Evolutionary conservation across 139 green algal species (phyloP).

Genomic region (Chlorella ohadii): DNA sequence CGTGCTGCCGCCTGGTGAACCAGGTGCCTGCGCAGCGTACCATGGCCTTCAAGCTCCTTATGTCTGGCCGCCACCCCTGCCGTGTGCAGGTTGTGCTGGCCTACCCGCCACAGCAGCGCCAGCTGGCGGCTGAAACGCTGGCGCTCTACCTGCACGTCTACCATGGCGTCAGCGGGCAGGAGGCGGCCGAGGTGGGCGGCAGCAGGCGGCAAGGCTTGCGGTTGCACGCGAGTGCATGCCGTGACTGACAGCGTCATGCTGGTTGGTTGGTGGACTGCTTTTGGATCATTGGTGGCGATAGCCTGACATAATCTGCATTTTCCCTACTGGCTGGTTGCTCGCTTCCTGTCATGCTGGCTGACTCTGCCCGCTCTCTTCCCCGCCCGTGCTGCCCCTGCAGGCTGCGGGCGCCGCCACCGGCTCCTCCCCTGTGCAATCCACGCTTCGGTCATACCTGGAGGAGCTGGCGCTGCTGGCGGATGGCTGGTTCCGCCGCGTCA

Average conservation of each 20-base stretch:
- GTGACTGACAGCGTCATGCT: no score
- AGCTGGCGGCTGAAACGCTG: constrained; percentile 36
- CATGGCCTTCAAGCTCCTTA: no score
- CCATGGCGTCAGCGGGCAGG: constrained; percentile 18
- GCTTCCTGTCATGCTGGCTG: no score
- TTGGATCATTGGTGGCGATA: no score
- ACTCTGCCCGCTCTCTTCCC: no score
- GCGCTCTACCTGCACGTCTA: constrained; percentile 43
- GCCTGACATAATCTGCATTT: no score
- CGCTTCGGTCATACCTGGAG: constrained; percentile 53
- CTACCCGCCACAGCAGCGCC: constrained; percentile 23
- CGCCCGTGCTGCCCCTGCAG: constrained; percentile 27
- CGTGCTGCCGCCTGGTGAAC: no score
- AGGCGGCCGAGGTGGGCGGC: constrained; percentile 4
- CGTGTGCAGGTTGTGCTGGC: constrained; percentile 20
- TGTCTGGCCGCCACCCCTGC: not conserved
- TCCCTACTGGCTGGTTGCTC: no score
- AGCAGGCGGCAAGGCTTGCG: no score
- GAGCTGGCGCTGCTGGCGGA: constrained; percentile 50
- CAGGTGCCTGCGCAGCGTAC: no score
- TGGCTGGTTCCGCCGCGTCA: constrained; percentile 50
- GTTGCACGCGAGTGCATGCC: no score
- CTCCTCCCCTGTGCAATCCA: not conserved
- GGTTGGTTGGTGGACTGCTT: no score
- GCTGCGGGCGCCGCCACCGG: not conserved